Percentiles rank a stretch among this genome's conserved stretches.
These are phyloP conservation scores for Bassia scoparia DNA, from an alignment of 148 eudicot genomes.

Conservation along the genomic window DNA sequence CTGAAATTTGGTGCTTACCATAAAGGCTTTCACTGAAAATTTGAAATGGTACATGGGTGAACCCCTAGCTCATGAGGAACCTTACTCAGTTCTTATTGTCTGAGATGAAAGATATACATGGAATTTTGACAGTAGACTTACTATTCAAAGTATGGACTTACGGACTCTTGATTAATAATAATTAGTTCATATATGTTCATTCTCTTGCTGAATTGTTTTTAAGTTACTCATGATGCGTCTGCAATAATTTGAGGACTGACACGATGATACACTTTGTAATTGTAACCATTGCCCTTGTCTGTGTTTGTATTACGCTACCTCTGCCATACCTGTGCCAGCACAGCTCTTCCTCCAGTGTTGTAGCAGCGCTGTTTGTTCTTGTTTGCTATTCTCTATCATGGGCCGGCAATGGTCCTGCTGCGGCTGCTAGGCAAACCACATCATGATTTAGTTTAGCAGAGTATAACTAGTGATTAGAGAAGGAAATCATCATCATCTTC, in stretches of 20 bases:
- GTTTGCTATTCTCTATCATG: conserved; percentile 66
- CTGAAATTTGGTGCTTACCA: too few species aligned
- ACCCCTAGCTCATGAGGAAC: too few species aligned
- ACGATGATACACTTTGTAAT: not conserved
- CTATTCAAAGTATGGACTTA: not conserved
- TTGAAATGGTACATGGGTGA: too few species aligned
- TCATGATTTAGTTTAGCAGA: conserved; percentile 18
- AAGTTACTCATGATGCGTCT: not conserved
- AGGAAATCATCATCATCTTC: not conserved
- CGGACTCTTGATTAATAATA: not conserved
- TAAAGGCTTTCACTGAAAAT: too few species aligned
- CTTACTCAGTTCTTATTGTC: too few species aligned
- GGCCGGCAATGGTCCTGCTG: conserved; percentile 42
- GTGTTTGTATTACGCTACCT: conserved; percentile 80
- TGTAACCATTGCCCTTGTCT: conserved; percentile 63
- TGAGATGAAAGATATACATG: too few species aligned
- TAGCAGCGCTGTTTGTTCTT: conserved; percentile 60
- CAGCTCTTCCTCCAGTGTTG: conserved; percentile 78
- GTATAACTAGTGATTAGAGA: too few species aligned
- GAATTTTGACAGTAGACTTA: not conserved
- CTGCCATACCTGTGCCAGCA: conserved; percentile 80
- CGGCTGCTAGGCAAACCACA: conserved; percentile 30
- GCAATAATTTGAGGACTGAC: not conserved
- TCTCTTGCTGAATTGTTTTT: not conserved
- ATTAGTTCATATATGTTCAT: not conserved